Conservation (phyloP, 495 filamentous ascomycete genomes). For the Lasiosphaeria miniovina region DNA sequence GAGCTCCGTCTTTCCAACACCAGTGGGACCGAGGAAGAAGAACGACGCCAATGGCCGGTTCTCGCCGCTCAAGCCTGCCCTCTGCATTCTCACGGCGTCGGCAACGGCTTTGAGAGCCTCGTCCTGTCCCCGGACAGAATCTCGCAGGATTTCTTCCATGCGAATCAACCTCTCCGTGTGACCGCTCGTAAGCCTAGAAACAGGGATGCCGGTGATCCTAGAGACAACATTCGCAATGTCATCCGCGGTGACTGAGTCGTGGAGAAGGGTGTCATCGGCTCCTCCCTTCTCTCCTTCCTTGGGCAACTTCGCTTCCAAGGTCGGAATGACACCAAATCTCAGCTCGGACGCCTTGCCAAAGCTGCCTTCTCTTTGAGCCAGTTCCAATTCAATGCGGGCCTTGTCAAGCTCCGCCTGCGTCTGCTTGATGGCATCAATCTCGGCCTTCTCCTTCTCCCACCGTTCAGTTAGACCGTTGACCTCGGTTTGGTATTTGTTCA, state of each 20-base stretch:
- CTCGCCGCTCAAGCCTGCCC: conserved; percentile 86
- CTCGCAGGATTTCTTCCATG: conserved; percentile 88
- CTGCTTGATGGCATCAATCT: conserved; percentile 81
- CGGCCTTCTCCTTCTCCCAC: conserved; percentile 86
- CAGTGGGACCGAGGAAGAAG: conserved; percentile 96
- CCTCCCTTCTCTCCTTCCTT: conserved; percentile 58
- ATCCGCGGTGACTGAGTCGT: conserved; percentile 89
- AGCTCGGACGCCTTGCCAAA: conserved; percentile 86
- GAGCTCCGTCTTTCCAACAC: conserved; percentile 94
- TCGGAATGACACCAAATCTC: conserved; percentile 80
- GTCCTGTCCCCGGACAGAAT: conserved; percentile 88
- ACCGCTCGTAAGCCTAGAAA: conserved; percentile 84
- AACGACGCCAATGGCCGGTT: conserved; percentile 90
- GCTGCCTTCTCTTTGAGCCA: conserved; percentile 85
- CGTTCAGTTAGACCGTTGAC: conserved; percentile 61
- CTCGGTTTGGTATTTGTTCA: conserved; percentile 74
- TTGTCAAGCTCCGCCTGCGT: conserved; percentile 81
- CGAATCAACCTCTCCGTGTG: conserved; percentile 88
- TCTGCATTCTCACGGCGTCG: conserved; percentile 90
- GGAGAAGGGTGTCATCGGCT: conserved; percentile 62
- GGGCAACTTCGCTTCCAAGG: conserved; percentile 73
- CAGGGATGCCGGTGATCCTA: conserved; percentile 85
- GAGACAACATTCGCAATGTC: conserved; percentile 93
- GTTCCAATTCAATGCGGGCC: conserved; percentile 79
- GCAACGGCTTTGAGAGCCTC: conserved; percentile 88